phyloP scores from a whole-genome alignment of 352 stramenopile species.

The Bremia lactucae region DNA sequence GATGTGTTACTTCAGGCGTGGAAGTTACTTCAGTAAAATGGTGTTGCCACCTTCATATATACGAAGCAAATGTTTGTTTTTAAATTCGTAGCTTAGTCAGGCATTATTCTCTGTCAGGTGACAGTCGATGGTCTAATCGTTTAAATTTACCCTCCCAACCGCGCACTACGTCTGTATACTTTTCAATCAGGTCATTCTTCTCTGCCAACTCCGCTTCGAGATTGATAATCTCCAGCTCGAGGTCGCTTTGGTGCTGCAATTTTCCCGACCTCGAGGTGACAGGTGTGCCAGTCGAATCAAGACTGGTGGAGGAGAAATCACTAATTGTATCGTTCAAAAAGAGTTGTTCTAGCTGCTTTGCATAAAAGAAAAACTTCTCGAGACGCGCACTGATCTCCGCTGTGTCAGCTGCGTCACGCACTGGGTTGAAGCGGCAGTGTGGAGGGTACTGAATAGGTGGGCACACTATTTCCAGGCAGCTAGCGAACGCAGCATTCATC shows the following conservation, averaged over 20 bases:
- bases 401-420: constrained; percentile 71
- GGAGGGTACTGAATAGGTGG: constrained; percentile 75
- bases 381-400: constrained; percentile 56
- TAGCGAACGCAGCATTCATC: constrained; percentile 72
- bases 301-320: constrained; percentile 6
- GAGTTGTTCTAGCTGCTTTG: constrained; percentile 73
- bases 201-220: constrained; percentile 65
- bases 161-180: constrained; percentile 73
- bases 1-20: constrained; percentile 66
- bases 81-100: no score
- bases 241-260: constrained; percentile 30
- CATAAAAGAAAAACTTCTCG: constrained; percentile 69
- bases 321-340: constrained; percentile 35
- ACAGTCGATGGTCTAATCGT: constrained; percentile 56
- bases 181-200: constrained; percentile 81
- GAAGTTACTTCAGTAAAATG: constrained; percentile 51
- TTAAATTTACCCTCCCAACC: constrained; percentile 83
- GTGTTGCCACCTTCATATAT: no score
- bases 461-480: constrained; percentile 63
- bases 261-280: no score
- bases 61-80: no score
- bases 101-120: constrained; percentile 45
- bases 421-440: constrained; percentile 74
- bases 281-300: constrained; percentile 7
- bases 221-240: constrained; percentile 67